These are phyloP conservation scores for Colletotrichum spinosum DNA, from an alignment of 2,329 filamentous ascomycete genomes.

Conservation along the genomic window DNA sequence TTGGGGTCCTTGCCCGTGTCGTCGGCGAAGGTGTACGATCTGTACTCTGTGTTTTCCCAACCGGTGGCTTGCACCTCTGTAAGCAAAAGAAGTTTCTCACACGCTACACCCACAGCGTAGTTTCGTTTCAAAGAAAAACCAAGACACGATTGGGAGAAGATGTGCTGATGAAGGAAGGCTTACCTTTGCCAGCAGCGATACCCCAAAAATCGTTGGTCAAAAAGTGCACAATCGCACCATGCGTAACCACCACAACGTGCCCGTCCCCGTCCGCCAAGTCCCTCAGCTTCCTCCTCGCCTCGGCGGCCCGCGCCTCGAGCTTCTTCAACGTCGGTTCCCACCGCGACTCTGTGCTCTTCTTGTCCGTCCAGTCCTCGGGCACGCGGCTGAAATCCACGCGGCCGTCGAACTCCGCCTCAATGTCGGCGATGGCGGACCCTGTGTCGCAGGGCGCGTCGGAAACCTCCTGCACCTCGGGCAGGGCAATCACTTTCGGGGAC, in stretches of 20 bases:
- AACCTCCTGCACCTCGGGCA: conserved; percentile 85
- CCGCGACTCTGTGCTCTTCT: conserved; percentile 55
- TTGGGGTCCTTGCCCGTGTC: conserved; percentile 60
- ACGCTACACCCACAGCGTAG: neutral
- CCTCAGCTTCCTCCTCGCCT: conserved; percentile 69
- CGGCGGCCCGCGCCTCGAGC: conserved; percentile 70
- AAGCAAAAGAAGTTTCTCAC: neutral
- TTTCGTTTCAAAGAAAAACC: too few relatives aligned
- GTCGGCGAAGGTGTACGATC: conserved; percentile 74
- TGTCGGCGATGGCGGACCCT: conserved; percentile 67
- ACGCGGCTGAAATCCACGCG: conserved; percentile 74
- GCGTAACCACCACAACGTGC: conserved; percentile 81
- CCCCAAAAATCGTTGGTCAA: conserved; percentile 85
- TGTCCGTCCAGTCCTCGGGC: conserved; percentile 77
- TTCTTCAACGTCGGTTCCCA: conserved; percentile 62
- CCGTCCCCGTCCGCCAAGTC: conserved; percentile 59
- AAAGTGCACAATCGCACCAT: conserved; percentile 87
- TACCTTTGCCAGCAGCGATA: conserved; percentile 56
- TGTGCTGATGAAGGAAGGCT: conserved; percentile 37
- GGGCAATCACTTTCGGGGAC: conserved; percentile 63
- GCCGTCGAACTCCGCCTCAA: conserved; percentile 71
- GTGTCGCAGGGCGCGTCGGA: conserved; percentile 81
- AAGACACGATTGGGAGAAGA: too few relatives aligned
- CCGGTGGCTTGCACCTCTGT: conserved; percentile 70
- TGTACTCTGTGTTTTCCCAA: conserved; percentile 80